Percentiles rank a stretch among this genome's conserved stretches.
These are phyloP conservation scores for Pleoardoris graminearum DNA, from an alignment of 2,329 filamentous ascomycete genomes.

Conservation along the genomic window DNA sequence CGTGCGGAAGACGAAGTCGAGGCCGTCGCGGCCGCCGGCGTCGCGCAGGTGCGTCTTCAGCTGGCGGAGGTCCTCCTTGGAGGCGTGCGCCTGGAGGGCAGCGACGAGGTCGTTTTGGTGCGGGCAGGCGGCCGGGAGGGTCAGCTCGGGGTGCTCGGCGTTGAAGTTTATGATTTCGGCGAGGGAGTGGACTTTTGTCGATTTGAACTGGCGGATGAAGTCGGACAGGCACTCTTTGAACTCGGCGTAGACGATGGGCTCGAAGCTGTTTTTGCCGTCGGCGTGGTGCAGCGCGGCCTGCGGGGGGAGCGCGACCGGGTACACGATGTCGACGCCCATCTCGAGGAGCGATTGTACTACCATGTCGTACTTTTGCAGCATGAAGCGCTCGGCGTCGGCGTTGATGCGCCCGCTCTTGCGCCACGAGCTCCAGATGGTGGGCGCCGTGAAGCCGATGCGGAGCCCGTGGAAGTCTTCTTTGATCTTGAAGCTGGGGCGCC, in stretches of 20 bases:
- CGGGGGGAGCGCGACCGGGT: conserved; percentile 38
- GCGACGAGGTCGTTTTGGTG: conserved; percentile 44
- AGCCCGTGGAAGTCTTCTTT: conserved; percentile 37
- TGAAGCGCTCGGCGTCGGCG: conserved; percentile 42
- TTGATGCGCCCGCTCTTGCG: conserved; percentile 41
- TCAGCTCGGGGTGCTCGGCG: conserved; percentile 41
- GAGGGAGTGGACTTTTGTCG: conserved; percentile 42
- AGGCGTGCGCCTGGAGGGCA: conserved; percentile 29
- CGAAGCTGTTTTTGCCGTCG: conserved; percentile 39
- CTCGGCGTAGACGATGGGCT: conserved; percentile 43
- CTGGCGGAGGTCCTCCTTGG: conserved; percentile 30
- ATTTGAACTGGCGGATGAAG: conserved; percentile 41
- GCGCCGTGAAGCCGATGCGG: conserved; percentile 42
- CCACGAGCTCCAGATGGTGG: conserved; percentile 41
- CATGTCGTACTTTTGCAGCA: conserved; percentile 44
- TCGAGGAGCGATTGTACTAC: conserved; percentile 42
- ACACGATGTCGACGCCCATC: conserved; percentile 42
- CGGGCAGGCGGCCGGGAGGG: conserved; percentile 36
- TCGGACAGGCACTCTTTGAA: conserved; percentile 40
- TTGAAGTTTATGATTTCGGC: conserved; percentile 46
- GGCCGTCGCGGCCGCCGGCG: conserved; percentile 37
- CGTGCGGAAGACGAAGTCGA: conserved; percentile 36
- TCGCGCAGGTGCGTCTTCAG: conserved; percentile 32
- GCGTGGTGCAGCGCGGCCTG: conserved; percentile 34
- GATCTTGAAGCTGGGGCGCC: conserved; percentile 36